phyloP scores from a whole-genome alignment of 139 green algal genomes.

The Closterium sp. region DNA sequence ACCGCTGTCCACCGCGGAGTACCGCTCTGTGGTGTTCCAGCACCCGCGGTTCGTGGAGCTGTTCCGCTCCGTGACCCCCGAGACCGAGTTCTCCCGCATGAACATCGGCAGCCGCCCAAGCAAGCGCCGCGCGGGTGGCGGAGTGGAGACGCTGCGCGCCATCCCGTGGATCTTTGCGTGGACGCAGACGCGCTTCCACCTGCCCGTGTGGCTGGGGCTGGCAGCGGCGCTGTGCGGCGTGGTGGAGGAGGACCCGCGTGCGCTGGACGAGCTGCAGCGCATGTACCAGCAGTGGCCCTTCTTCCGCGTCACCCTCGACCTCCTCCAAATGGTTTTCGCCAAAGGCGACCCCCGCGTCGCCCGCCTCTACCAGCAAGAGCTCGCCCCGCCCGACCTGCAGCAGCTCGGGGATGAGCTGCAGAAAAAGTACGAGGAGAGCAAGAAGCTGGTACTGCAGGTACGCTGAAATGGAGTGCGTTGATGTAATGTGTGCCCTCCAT shows the following conservation, averaged over 20 bases:
- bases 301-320: slow-evolving; percentile 78
- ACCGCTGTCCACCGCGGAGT: slow-evolving; percentile 2
- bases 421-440: slow-evolving; percentile 34
- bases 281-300: slow-evolving; percentile 98
- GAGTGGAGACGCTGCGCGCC: slow-evolving; percentile 72
- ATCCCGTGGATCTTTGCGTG: slow-evolving; percentile 99
- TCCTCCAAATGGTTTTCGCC: slow-evolving; percentile 60
- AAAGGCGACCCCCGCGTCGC: slow-evolving; percentile 52
- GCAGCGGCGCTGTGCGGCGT: slow-evolving; percentile 77
- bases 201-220: slow-evolving; percentile 97
- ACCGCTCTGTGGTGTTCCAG: slow-evolving; percentile 38
- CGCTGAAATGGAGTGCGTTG: too few relatives aligned
- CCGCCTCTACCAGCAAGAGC: slow-evolving; percentile 40
- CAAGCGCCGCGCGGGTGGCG: slow-evolving; percentile 26
- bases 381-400: slow-evolving; percentile 39
- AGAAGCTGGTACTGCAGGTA: slow-evolving; percentile 31
- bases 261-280: slow-evolving; percentile 68
- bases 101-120: slow-evolving; percentile 81
- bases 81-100: slow-evolving; percentile 90
- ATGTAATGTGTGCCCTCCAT: background rate
- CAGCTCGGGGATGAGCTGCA: slow-evolving; percentile 47
- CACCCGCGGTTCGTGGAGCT: slow-evolving; percentile 24
- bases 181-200: slow-evolving; percentile 81
- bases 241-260: slow-evolving; percentile 57
- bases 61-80: slow-evolving; percentile 68